Evolutionary conservation across 2,329 filamentous ascomycete genomes (phyloP).

Genomic region (Colletotrichum noveboracense): DNA sequence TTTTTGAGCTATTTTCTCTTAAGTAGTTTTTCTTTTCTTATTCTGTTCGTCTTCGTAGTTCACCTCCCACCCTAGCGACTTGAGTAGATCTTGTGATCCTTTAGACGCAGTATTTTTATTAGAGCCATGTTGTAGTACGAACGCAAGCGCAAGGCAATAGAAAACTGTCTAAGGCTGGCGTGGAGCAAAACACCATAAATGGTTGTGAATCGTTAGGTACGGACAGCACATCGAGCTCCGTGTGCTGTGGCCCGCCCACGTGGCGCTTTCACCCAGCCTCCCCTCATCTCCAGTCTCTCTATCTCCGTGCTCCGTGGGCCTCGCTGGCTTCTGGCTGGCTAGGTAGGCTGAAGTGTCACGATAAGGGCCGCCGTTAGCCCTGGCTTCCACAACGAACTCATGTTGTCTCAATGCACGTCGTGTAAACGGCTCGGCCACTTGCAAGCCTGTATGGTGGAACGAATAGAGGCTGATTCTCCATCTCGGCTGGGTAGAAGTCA

Average conservation of each 20-base stretch:
- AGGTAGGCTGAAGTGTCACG: neutral
- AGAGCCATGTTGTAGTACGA: neutral
- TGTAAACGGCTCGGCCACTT: neutral
- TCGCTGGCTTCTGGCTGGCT: neutral
- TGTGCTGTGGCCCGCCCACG: neutral
- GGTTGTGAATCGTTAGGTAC: neutral
- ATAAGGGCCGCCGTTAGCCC: neutral
- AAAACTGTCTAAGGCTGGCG: neutral
- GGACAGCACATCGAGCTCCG: neutral
- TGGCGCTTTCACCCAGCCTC: slow-evolving; percentile 8
- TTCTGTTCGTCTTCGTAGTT: neutral
- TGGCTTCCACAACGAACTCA: neutral
- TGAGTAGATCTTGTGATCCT: neutral
- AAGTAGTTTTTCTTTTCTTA: neutral
- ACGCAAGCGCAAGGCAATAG: neutral
- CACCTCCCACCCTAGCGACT: neutral
- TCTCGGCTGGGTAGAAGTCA: neutral
- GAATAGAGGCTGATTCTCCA: neutral
- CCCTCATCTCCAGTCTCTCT: neutral
- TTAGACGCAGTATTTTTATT: neutral
- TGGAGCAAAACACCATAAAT: neutral
- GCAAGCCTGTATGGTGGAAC: slow-evolving; percentile 11
- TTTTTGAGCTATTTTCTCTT: neutral
- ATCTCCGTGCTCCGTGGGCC: neutral
- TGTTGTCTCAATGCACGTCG: neutral